Percentiles rank a stretch among this genome's conserved stretches.
Conservation (phyloP, 208 protist genomes). For the Jaenimonas drosophilae region DNA sequence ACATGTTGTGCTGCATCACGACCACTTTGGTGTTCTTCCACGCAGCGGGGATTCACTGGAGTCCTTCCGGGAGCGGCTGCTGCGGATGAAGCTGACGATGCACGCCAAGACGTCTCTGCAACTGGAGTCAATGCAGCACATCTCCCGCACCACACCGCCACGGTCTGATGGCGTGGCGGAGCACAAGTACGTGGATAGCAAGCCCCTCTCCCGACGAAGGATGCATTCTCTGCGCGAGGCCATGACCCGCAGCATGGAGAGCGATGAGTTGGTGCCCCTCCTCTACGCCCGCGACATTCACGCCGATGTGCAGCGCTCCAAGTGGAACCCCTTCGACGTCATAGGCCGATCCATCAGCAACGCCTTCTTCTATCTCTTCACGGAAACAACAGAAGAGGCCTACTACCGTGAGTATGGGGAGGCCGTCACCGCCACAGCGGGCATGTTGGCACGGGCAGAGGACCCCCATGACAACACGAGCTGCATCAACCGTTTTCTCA, state of each 20-base stretch:
- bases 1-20: too few relatives aligned
- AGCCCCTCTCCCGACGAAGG: too few relatives aligned
- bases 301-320: conserved; percentile 23
- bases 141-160: too few relatives aligned
- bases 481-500: conserved; percentile 11
- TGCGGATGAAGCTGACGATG: too few relatives aligned
- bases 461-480: not conserved
- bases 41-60: too few relatives aligned
- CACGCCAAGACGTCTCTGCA: too few relatives aligned
- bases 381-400: conserved; percentile 30
- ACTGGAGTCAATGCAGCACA: too few relatives aligned
- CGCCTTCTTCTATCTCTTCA: conserved; percentile 47
- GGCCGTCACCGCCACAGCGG: conserved; percentile 14
- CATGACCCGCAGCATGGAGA: conserved; percentile 26
- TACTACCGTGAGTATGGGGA: conserved; percentile 25
- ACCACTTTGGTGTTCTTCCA: too few relatives aligned
- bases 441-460: not conserved
- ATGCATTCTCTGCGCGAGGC: conserved; percentile 21
- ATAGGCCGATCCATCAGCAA: conserved; percentile 16
- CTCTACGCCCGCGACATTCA: conserved; percentile 55
- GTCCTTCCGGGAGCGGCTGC: too few relatives aligned
- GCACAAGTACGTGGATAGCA: too few relatives aligned
- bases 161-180: too few relatives aligned
- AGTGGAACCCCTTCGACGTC: conserved; percentile 18
- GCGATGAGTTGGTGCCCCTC: conserved; percentile 39